Percentiles rank a stretch among this genome's conserved stretches.
Evolutionary conservation across 2,329 filamentous ascomycete species (phyloP).

Genomic region (Setomelanomma holmii): DNA sequence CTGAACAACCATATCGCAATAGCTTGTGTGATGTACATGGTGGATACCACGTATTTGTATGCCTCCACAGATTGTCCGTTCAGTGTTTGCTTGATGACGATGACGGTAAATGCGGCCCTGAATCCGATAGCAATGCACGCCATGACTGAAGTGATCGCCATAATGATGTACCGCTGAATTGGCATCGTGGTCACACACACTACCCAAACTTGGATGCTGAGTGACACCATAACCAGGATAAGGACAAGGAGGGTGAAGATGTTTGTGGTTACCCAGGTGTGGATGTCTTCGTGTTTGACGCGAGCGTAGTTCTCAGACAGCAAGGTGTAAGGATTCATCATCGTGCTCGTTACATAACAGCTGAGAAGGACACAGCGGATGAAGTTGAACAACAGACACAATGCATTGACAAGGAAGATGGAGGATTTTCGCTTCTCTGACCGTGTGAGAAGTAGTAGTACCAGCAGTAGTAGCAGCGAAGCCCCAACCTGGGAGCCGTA

Average conservation of each 20-base stretch:
- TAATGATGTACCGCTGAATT: constrained; percentile 54
- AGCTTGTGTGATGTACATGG: constrained; percentile 60
- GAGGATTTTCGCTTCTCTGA: constrained; percentile 67
- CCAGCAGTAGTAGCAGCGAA: constrained; percentile 67
- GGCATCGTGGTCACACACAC: constrained; percentile 61
- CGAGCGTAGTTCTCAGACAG: constrained; percentile 62
- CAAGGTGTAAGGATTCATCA: constrained; percentile 66
- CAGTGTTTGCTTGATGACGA: constrained; percentile 52
- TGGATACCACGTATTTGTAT: constrained; percentile 31
- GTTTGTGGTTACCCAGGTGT: constrained; percentile 56
- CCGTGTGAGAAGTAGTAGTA: constrained; percentile 72
- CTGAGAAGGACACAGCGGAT: constrained; percentile 65
- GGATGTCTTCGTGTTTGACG: constrained; percentile 56
- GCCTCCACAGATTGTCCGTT: constrained; percentile 29
- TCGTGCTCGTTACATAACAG: constrained; percentile 67
- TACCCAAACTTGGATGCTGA: constrained; percentile 69
- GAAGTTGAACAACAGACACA: constrained; percentile 66
- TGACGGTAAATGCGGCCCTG: constrained; percentile 60
- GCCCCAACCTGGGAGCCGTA: constrained; percentile 76
- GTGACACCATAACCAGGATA: constrained; percentile 63
- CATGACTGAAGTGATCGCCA: constrained; percentile 57
- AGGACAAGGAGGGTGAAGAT: constrained; percentile 62
- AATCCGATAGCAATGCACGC: constrained; percentile 61
- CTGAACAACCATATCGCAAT: constrained; percentile 68
- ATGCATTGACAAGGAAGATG: constrained; percentile 70